Percentiles rank a stretch among this genome's conserved stretches.
These are phyloP conservation scores for Didymella pinodella DNA, from an alignment of 2,329 filamentous ascomycete genomes.

Conservation along the genomic window DNA sequence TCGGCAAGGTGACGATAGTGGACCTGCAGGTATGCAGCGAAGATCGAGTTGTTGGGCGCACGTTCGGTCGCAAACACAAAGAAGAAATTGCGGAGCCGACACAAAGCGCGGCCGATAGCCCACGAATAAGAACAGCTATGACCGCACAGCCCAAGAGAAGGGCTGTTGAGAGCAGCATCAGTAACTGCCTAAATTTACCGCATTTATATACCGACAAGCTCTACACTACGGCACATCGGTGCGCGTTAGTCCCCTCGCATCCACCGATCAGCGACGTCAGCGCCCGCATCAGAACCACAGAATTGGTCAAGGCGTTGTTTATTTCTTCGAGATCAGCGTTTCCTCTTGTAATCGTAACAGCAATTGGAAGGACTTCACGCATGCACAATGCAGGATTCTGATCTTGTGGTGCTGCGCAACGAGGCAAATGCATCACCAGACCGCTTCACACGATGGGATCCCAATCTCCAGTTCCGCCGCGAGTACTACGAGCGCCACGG, in stretches of 20 bases:
- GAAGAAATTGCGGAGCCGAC: constrained; percentile 11
- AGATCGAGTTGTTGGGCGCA: constrained; percentile 3
- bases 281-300: background rate
- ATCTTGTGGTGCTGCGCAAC: constrained; percentile 40
- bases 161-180: background rate
- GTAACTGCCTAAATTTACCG: constrained; percentile 10
- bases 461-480: constrained; percentile 35
- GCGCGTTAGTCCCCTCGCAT: constrained; percentile 11
- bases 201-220: constrained; percentile 10
- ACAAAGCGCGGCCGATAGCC: constrained; percentile 7
- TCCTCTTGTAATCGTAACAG: background rate
- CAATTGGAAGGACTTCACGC: background rate
- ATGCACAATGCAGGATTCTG: constrained; percentile 42
- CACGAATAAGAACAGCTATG: background rate
- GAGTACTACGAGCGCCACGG: constrained; percentile 35
- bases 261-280: constrained; percentile 18
- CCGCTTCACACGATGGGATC: constrained; percentile 42
- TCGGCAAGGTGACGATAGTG: constrained; percentile 1
- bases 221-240: constrained; percentile 14
- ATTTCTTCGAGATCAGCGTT: constrained; percentile 1
- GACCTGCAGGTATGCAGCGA: background rate
- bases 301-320: background rate
- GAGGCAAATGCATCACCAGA: constrained; percentile 40
- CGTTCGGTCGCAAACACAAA: constrained; percentile 11
- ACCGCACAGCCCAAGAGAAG: background rate